These are phyloP conservation scores for Angophora floribunda DNA, from an alignment of 345 rosid genomes.

Conservation along the genomic window DNA sequence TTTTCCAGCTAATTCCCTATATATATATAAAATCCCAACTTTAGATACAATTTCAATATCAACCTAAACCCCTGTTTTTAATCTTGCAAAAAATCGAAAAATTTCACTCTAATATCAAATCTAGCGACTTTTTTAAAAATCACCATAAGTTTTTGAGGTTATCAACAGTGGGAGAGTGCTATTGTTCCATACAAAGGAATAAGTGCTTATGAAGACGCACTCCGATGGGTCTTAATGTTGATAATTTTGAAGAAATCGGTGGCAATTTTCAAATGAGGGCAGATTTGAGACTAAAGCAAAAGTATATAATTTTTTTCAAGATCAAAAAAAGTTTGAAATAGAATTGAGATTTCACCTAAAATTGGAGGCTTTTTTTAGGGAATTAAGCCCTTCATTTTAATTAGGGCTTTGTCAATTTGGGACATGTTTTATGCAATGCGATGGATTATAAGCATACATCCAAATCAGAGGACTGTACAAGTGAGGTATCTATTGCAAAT, in stretches of 20 bases:
- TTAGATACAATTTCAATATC: neutral
- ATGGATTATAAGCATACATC: neutral
- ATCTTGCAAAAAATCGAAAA: neutral
- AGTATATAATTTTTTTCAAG: fast-evolving
- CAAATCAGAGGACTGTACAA: neutral
- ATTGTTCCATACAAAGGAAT: neutral
- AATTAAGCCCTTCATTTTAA: neutral
- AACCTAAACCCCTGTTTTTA: fast-evolving
- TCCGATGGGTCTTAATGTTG: fast-evolving
- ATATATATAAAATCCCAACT: neutral
- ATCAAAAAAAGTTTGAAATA: neutral
- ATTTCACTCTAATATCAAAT: neutral
- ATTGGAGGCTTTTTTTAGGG: neutral
- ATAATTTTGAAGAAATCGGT: neutral
- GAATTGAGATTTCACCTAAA: neutral
- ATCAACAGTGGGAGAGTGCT: neutral
- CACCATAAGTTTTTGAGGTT: neutral
- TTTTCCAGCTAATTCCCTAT: neutral
- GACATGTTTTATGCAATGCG: neutral
- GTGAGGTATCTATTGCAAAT: neutral
- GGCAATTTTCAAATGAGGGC: neutral
- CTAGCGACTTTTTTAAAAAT: fast-evolving
- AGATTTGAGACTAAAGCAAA: neutral
- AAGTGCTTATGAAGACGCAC: neutral
- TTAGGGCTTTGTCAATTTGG: neutral